phyloP scores from a whole-genome alignment of 1,139 yeast genomes.

The Yamadazyma diddensiae region DNA sequence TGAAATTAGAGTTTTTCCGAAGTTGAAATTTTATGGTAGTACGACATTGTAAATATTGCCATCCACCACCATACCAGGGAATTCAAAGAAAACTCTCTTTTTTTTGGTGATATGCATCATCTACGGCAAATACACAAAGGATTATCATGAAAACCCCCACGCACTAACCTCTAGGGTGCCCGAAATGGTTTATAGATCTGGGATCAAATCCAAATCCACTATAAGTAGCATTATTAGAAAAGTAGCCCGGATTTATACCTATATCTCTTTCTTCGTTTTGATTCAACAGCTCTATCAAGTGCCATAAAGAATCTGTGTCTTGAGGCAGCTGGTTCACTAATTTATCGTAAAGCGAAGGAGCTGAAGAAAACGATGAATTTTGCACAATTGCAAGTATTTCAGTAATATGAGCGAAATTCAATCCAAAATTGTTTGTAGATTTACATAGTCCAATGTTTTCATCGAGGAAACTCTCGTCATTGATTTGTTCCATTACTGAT shows the following conservation, averaged over 20 bases:
- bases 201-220: not conserved
- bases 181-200: no score
- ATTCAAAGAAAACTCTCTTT: no score
- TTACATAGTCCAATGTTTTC: not conserved
- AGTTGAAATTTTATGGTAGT: no score
- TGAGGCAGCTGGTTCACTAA: slow-evolving; percentile 3
- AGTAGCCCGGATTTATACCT: not conserved
- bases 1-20: not conserved
- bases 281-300: slow-evolving; percentile 9
- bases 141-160: no score
- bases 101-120: no score
- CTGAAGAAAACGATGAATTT: not conserved
- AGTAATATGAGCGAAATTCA: not conserved
- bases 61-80: no score
- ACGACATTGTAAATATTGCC: no score
- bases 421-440: not conserved
- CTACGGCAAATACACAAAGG: no score
- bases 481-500: slow-evolving; percentile 7
- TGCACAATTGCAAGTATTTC: slow-evolving; percentile 5
- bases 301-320: slow-evolving; percentile 11
- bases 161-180: no score
- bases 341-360: not conserved
- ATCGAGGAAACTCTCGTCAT: slow-evolving; percentile 1
- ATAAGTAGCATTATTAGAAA: not conserved
- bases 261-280: slow-evolving; percentile 5